Evolutionary conservation across 2,329 filamentous ascomycete genomes (phyloP).

Genomic region (Talaromyces sp.): DNA sequence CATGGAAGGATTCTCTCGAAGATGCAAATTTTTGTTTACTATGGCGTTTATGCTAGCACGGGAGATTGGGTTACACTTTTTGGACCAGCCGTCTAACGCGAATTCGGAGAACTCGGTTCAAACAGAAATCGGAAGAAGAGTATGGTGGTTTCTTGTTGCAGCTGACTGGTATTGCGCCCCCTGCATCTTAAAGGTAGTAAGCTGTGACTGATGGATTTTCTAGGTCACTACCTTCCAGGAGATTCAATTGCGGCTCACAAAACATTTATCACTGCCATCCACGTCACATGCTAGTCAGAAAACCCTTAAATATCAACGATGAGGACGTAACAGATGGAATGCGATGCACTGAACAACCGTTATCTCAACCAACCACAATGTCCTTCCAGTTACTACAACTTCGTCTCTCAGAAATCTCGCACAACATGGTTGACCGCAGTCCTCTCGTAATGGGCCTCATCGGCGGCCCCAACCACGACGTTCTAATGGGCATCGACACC

Average conservation of each 20-base stretch:
- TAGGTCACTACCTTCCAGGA: not conserved
- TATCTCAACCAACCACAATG: not conserved
- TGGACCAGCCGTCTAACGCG: not conserved
- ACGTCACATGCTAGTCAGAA: not conserved
- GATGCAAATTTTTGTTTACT: constrained; percentile 2
- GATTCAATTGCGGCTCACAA: not conserved
- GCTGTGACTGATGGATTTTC: not conserved
- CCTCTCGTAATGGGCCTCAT: not conserved
- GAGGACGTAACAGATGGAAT: not conserved
- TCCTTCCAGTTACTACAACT: not conserved
- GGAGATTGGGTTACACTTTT: not conserved
- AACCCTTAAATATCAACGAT: constrained; percentile 2
- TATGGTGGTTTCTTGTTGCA: constrained; percentile 1
- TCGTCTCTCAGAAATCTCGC: not conserved
- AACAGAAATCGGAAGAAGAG: not conserved
- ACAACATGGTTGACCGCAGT: not conserved
- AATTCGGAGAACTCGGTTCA: not conserved
- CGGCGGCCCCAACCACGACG: not conserved
- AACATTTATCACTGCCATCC: constrained; percentile 1
- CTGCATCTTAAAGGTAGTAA: not conserved
- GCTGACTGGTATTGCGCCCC: not conserved
- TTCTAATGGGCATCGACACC: not conserved
- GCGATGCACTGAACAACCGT: not conserved
- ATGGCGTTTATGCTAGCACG: not conserved
- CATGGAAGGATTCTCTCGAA: not conserved